A percentile compares a stretch with the other conserved stretches of the same genome.
Evolutionary conservation across 2,329 filamentous ascomycete species (phyloP).

Genomic region (Colletotrichum phormii): DNA sequence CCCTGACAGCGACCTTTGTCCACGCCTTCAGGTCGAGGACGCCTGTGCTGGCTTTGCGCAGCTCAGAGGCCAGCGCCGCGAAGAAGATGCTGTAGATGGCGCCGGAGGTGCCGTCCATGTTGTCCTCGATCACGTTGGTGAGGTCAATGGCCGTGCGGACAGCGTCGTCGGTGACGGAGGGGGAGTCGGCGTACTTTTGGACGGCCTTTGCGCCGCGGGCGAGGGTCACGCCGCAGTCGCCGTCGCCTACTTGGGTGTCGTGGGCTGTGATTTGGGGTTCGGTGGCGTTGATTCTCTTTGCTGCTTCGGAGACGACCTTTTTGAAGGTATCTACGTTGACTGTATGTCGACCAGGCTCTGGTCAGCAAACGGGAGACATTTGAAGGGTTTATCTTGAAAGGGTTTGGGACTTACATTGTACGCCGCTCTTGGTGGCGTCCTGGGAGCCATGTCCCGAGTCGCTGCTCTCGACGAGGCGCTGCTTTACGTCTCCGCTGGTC

Average conservation of each 20-base stretch:
- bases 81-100: constrained; percentile 82
- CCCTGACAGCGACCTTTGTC: constrained; percentile 7
- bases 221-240: constrained; percentile 49
- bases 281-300: constrained; percentile 51
- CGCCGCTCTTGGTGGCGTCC: constrained; percentile 45
- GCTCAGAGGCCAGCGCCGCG: constrained; percentile 68
- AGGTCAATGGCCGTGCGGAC: constrained; percentile 51
- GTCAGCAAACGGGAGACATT: too few species aligned
- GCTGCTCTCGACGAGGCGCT: constrained; percentile 68
- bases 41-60: constrained; percentile 7
- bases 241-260: constrained; percentile 48
- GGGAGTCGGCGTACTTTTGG: constrained; percentile 66
- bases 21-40: constrained; percentile 4
- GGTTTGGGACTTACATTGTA: constrained; percentile 41
- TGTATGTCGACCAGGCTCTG: background rate
- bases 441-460: constrained; percentile 63
- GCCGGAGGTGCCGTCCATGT: constrained; percentile 82
- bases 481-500: constrained; percentile 59
- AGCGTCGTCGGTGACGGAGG: constrained; percentile 49
- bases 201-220: constrained; percentile 66
- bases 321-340: constrained; percentile 23
- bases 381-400: too few species aligned
- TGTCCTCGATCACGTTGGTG: constrained; percentile 68
- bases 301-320: constrained; percentile 18
- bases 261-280: constrained; percentile 46